Evolutionary conservation across 225 moss, liverwort and hornwort species (phyloP), one percentile per base, ranked within the genome.

Genomic region (Marchantia polymorpha): DNA sequence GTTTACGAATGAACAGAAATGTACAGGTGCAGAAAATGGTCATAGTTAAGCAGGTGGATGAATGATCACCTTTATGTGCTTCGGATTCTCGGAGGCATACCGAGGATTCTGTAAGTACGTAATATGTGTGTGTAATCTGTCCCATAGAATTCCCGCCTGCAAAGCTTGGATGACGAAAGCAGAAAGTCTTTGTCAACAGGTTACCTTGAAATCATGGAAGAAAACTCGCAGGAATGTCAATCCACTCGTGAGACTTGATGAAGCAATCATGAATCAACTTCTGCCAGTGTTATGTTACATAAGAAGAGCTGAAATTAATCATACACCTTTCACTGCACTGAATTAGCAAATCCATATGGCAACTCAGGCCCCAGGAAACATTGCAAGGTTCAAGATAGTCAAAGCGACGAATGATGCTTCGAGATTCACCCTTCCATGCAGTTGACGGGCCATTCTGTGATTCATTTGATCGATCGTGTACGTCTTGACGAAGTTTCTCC

Each of bases 31-130:
- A 64, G 20, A 56, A 56, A 56, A 56, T 19, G 9, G 9, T 56
- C 19, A 39, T 56, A 19, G 2, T 56, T 1, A 3, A 67, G 67
- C 67, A 6, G 55, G 15, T 55, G 30, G 25, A 49, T 39, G 17
- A 66, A 72, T 49, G 47, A 74, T 23, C 74, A 88, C 87, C 85
- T 88, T 83, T 30, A 81, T 53, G 73, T 81, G 81, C 22, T 85
- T 88, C 9, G 77, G 77, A 65, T 75, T 66, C 15, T 81, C 78
- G 70, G 81, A 82, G 69, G 78, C 83, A 79, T 88, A 81, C 19
- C 87, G 87, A 81, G 87, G 87, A 52, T 88, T 88, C 26, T 88
- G 87, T 64, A 81, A 6, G 72, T 88, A 88, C 12, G 69, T 75
- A 29, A 81, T 78, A 53, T 88, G 84, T 12, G 77, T 75, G 68